A percentile compares a stretch with the other conserved stretches of the same genome.
phyloP scores from a whole-genome alignment of 345 rosid species.

The Anastatica hierochuntica region DNA sequence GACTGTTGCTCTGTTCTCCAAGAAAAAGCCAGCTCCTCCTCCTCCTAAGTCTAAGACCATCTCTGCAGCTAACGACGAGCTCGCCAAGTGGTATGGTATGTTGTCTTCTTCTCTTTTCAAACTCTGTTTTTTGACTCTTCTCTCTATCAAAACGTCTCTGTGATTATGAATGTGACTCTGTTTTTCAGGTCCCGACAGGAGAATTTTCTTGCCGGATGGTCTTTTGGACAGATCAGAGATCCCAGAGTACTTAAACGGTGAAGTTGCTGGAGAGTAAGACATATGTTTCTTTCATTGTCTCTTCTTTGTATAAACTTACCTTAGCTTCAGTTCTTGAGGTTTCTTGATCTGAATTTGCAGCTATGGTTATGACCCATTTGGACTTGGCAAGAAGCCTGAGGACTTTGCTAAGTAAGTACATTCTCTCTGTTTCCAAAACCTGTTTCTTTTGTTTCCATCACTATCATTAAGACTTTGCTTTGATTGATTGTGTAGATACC shows the following conservation, averaged over 20 bases:
- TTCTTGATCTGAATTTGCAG: slow-evolving; percentile 35
- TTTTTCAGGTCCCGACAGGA: slow-evolving; percentile 93
- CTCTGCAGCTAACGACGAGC: slow-evolving; percentile 54
- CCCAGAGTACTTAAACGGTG: slow-evolving; percentile 93
- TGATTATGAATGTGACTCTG: background rate
- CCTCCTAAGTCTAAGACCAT: slow-evolving; percentile 52
- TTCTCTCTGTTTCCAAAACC: background rate
- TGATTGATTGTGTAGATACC: slow-evolving; percentile 39
- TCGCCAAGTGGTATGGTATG: slow-evolving; percentile 99
- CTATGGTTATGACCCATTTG: slow-evolving; percentile 95
- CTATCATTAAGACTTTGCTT: background rate
- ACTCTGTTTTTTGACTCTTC: background rate
- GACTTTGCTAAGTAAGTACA: slow-evolving; percentile 69
- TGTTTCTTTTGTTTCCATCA: background rate
- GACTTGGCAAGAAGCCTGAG: slow-evolving; percentile 90
- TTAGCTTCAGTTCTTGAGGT: background rate
- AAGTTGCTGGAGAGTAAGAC: slow-evolving; percentile 75
- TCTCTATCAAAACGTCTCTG: slow-evolving; percentile 8
- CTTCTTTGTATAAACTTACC: background rate
- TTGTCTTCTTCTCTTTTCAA: background rate
- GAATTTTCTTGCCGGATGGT: slow-evolving; percentile 92
- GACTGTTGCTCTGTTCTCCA: slow-evolving; percentile 73
- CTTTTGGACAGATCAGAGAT: slow-evolving; percentile 89
- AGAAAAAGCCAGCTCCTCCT: slow-evolving; percentile 67
- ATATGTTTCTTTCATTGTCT: background rate